Base-by-base conservation (phyloP, 2,329 filamentous ascomycete genomes). In the Fonsecaea monophora region DNA sequence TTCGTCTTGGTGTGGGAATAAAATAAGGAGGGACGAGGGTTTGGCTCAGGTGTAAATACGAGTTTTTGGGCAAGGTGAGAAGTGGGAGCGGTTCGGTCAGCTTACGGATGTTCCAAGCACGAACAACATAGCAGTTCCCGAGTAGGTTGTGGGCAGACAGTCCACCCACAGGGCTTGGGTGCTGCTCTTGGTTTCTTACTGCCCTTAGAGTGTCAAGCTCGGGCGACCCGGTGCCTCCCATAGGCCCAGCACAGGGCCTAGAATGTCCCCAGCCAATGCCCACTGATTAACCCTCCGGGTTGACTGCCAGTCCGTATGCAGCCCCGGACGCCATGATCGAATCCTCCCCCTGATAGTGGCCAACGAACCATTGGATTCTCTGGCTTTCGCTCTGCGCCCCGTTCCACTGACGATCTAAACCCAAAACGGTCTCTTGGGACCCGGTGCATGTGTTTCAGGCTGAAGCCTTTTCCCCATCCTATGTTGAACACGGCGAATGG, bases 361-460 rank as follows among this genome's bases (percentile, higher is more conserved):
- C 30, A 53, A 21, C 13, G 37, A 60, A 60, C 42, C 32, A 53
- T 50, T 37, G 57, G 30, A 21, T 61, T 61, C 59, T 54, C 32
- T 40, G 18, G 6, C 48, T n/a, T 61, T 61, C 59, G 45, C 48
- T 32, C 42, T 15, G 30, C 48, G 59, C 45, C 48, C 37, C 59
- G 59, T 61, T 54, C 59, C 59, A 61, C n/a, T 9, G 42, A 9
- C 34, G 48, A 18, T 38, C 59, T 61, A 61, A 61, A 30, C 59
- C 48, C 34, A n/a, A 53, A 53, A 21, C 45, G 32, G 10, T 15
- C 53, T 37, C 34, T 3, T 35, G 25, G 30, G 53, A 55, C 5
- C 53, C 53, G 6, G 35, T 35, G 4, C 30, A 4, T 21, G 45
- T 53, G 59, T 61, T 61, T 61, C 59, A 61, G 59, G 53, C 53